Conservation (phyloP, 192 early-diverging fungal species). For the Pecoramyces ruminantium region DNA sequence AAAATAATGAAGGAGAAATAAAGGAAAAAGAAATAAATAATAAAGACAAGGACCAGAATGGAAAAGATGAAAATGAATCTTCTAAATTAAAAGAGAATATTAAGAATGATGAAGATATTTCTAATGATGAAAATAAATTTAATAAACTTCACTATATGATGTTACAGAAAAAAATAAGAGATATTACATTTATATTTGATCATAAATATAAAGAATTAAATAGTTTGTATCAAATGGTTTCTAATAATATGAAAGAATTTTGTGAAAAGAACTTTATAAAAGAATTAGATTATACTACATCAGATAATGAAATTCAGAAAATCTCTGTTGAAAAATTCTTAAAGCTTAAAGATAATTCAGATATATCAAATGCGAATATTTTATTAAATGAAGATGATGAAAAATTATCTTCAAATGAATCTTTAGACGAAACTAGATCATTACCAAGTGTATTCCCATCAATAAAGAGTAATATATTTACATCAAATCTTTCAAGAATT, state of each 20-base stretch:
- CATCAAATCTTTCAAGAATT: background rate
- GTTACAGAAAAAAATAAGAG: background rate
- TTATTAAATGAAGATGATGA: background rate
- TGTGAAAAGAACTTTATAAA: background rate
- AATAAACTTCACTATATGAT: background rate
- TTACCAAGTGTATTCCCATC: background rate
- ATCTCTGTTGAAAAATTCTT: background rate
- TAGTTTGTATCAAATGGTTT: background rate
- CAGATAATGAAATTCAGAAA: background rate
- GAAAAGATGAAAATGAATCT: too few relatives aligned
- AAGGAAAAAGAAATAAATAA: background rate
- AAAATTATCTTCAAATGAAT: background rate
- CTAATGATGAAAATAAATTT: background rate
- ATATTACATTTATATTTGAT: background rate
- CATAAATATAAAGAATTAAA: background rate
- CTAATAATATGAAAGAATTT: background rate
- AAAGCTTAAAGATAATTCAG: background rate
- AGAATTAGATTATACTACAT: background rate
- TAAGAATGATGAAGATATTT: background rate
- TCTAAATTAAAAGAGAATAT: background rate
- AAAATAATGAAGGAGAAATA: background rate
- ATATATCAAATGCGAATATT: background rate
- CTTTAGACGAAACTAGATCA: background rate
- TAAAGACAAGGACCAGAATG: background rate
- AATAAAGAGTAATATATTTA: background rate